These are phyloP conservation scores for Claviceps sorghi DNA, from an alignment of 2,329 filamentous ascomycete genomes.

Conservation along the genomic window DNA sequence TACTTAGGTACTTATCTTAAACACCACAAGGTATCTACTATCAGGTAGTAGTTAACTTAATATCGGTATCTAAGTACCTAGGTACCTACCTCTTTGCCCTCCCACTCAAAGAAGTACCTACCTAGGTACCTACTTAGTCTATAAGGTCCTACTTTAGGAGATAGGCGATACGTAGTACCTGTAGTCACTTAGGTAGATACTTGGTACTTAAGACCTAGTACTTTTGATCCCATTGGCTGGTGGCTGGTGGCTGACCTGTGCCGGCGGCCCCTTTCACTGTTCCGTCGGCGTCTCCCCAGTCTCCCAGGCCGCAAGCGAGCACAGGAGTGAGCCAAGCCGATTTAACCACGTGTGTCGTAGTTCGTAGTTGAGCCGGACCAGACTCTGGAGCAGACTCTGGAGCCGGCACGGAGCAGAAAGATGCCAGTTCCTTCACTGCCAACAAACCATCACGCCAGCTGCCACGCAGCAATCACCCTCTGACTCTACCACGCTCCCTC, in stretches of 20 bases:
- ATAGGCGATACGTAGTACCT: too few species aligned
- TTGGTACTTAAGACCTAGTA: too few species aligned
- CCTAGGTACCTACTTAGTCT: too few species aligned
- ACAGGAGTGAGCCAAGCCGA: not conserved
- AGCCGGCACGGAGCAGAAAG: not conserved
- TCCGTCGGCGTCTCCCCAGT: not conserved
- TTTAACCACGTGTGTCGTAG: slow-evolving; percentile 6
- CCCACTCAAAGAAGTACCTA: too few species aligned
- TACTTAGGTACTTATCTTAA: too few species aligned
- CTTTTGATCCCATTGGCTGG: not conserved
- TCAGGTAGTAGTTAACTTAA: too few species aligned
- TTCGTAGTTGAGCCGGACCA: not conserved
- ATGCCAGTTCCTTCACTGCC: not conserved
- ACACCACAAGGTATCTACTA: too few species aligned
- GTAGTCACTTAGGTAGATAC: too few species aligned
- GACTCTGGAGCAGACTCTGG: not conserved
- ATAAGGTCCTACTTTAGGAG: too few species aligned
- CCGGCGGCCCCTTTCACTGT: not conserved
- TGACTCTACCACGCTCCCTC: not conserved
- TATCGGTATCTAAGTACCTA: too few species aligned
- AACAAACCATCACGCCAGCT: not conserved
- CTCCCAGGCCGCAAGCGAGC: not conserved
- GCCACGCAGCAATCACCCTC: not conserved
- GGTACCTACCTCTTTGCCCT: too few species aligned
- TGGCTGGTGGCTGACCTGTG: not conserved